phyloP scores from a whole-genome alignment of 371 early-diverging fungal species.

The Zychaea mexicana region DNA sequence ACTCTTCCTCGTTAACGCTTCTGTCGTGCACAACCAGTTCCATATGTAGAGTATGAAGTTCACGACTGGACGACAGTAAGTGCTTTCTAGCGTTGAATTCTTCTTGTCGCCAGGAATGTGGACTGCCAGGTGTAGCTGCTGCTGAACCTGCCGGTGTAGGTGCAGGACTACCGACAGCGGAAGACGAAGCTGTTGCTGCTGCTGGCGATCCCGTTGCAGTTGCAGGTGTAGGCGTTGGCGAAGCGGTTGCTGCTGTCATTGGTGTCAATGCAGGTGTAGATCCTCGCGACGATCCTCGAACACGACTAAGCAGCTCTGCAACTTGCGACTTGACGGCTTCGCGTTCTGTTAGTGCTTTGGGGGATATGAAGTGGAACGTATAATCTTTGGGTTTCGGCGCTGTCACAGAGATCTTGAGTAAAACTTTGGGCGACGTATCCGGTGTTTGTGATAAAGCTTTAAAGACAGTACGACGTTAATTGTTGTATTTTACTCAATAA shows the following conservation, averaged over 20 bases:
- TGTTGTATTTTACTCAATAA: background rate
- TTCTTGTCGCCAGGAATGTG: slow-evolving; percentile 39
- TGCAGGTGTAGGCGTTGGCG: slow-evolving; percentile 8
- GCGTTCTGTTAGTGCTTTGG: slow-evolving; percentile 53
- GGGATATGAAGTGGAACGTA: slow-evolving; percentile 57
- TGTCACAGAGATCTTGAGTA: slow-evolving; percentile 40
- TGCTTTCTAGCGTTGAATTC: slow-evolving; percentile 64
- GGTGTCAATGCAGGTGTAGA: slow-evolving; percentile 9
- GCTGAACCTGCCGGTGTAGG: background rate
- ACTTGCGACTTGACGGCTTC: slow-evolving; percentile 60
- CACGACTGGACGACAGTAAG: slow-evolving; percentile 68
- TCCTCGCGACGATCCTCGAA: slow-evolving; percentile 21
- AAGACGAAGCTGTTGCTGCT: slow-evolving; percentile 24
- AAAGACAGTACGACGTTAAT: background rate
- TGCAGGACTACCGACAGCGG: slow-evolving; percentile 23
- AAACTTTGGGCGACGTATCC: slow-evolving; percentile 37
- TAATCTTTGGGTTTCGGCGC: slow-evolving; percentile 37
- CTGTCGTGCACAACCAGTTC: slow-evolving; percentile 78
- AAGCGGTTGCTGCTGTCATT: slow-evolving; percentile 5
- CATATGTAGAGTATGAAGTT: slow-evolving; percentile 72
- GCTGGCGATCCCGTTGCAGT: slow-evolving; percentile 19
- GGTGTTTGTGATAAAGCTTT: slow-evolving; percentile 35
- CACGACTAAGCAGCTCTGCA: slow-evolving; percentile 48
- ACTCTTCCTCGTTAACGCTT: slow-evolving; percentile 85
- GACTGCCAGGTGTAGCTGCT: slow-evolving; percentile 4